phyloP scores from a whole-genome alignment of 2,329 filamentous ascomycete genomes.

The Pseudophaeomoniella oleicola region DNA sequence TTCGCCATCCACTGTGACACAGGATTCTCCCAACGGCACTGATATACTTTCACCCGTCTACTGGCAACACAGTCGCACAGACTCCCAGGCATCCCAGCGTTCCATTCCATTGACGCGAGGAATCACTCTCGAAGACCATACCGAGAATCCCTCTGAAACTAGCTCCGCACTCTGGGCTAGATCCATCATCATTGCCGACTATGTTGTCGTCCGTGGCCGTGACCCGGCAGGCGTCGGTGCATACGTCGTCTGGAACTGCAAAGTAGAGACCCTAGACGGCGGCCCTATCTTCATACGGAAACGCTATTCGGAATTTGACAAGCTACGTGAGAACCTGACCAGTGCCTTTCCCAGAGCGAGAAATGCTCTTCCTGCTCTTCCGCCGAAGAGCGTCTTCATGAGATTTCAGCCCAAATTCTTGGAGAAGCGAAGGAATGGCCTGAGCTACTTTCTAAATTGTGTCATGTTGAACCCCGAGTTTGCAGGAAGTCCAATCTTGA shows the following conservation, averaged over 20 bases:
- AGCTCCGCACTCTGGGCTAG: constrained; percentile 48
- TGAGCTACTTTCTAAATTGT: constrained; percentile 90
- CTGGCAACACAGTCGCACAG: constrained; percentile 27
- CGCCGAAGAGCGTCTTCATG: constrained; percentile 60
- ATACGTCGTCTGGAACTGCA: constrained; percentile 90
- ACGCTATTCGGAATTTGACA: constrained; percentile 87
- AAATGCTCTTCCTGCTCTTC: constrained; percentile 62
- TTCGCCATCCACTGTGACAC: not conserved
- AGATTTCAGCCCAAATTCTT: constrained; percentile 71
- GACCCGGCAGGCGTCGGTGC: constrained; percentile 46
- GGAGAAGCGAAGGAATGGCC: constrained; percentile 64
- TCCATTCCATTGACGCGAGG: constrained; percentile 24
- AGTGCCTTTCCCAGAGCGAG: constrained; percentile 71
- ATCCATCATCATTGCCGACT: constrained; percentile 46
- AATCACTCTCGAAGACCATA: constrained; percentile 52
- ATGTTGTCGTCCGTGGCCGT: constrained; percentile 45
- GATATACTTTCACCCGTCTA: constrained; percentile 23
- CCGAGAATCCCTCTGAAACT: constrained; percentile 39
- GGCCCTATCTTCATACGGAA: constrained; percentile 42
- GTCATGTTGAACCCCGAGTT: constrained; percentile 89
- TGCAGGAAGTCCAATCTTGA: constrained; percentile 75
- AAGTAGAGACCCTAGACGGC: constrained; percentile 66
- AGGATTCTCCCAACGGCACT: not conserved
- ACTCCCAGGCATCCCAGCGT: constrained; percentile 24
- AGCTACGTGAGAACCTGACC: constrained; percentile 58